These are phyloP conservation scores for Tetrastigma voinierianum DNA, from an alignment of 164 flowering plant genomes.

Conservation along the genomic window DNA sequence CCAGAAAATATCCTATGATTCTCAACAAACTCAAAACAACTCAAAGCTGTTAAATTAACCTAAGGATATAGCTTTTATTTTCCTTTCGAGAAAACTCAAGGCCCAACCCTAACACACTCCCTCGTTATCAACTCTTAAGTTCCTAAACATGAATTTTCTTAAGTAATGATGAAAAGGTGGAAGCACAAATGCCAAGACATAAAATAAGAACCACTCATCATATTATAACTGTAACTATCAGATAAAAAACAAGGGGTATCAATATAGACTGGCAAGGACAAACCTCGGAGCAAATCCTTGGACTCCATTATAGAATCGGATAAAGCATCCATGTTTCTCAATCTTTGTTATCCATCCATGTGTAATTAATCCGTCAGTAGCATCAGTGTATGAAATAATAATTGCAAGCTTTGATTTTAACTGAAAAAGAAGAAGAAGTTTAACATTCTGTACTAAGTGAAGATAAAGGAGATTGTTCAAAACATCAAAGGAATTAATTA, in stretches of 20 bases:
- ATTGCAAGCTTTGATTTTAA: conserved; percentile 84
- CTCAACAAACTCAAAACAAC: no score
- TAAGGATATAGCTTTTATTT: no score
- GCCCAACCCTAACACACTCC: no score
- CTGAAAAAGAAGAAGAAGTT: conserved; percentile 32
- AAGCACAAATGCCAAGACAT: background rate
- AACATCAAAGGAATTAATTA: background rate
- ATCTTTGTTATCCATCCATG: conserved; percentile 98
- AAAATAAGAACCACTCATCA: background rate
- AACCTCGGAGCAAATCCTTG: conserved; percentile 91
- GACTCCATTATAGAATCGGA: conserved; percentile 93
- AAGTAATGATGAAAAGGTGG: background rate
- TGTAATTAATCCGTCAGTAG: conserved; percentile 72
- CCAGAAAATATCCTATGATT: no score
- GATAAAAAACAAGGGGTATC: background rate
- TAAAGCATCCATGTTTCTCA: conserved; percentile 91
- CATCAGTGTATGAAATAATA: conserved; percentile 84
- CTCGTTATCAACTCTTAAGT: no score
- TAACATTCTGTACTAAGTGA: background rate
- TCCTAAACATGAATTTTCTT: no score
- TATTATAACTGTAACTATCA: background rate
- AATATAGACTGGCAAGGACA: conserved; percentile 4
- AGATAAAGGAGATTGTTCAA: background rate
- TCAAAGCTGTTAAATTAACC: no score
- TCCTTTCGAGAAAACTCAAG: no score